Conservation (phyloP, 257 asterid genomes). For the Vinca minor region DNA sequence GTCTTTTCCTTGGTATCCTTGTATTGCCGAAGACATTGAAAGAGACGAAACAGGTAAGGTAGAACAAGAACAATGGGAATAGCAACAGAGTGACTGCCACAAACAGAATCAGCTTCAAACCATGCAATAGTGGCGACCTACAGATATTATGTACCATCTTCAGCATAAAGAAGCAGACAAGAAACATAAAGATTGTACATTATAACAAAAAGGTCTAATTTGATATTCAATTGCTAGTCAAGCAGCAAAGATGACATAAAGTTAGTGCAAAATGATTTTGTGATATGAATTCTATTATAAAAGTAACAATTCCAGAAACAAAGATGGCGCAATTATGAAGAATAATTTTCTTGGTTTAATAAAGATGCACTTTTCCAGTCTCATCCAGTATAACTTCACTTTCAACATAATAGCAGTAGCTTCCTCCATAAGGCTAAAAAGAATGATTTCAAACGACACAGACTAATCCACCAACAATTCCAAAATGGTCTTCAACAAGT, state of each 20-base stretch:
- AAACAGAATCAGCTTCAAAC: conserved; percentile 98
- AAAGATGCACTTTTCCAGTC: not conserved
- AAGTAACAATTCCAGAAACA: not conserved
- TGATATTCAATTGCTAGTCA: not conserved
- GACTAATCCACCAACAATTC: no score
- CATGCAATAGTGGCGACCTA: conserved; percentile 99
- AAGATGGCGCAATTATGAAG: not conserved
- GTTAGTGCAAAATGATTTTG: not conserved
- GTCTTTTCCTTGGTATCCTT: conserved; percentile 84
- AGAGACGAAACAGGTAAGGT: conserved; percentile 87
- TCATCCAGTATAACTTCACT: not conserved
- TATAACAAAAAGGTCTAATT: not conserved
- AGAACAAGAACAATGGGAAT: conserved; percentile 83
- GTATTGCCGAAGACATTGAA: conserved; percentile 95
- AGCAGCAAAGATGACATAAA: not conserved
- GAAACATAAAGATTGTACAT: conserved; percentile 11
- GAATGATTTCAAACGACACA: no score
- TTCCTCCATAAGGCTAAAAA: no score
- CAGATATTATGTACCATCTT: conserved; percentile 22
- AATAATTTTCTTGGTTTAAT: not conserved
- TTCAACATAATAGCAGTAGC: not conserved
- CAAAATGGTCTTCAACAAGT: no score
- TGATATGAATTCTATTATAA: not conserved
- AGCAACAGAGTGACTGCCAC: conserved; percentile 97
- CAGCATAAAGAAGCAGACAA: conserved; percentile 21